A percentile compares a stretch with the other conserved stretches of the same genome.
Conservation (phyloP, 2,329 filamentous ascomycete species). For the Colletotrichum musae region DNA sequence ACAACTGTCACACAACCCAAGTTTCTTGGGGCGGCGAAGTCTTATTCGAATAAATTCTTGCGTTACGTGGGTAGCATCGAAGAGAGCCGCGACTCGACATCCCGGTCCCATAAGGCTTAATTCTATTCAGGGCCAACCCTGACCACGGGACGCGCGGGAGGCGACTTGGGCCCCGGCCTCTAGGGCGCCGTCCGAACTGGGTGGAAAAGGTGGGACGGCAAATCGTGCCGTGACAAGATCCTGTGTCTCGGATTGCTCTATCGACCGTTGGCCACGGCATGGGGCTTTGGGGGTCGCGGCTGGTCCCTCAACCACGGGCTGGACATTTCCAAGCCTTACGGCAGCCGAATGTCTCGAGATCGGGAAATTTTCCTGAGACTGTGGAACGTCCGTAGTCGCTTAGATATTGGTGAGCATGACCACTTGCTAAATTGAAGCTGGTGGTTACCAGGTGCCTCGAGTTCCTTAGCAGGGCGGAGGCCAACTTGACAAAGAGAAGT, state of each 20-base stretch:
- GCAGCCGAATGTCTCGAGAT: neutral
- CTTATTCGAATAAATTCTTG: neutral
- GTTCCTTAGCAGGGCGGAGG: no score
- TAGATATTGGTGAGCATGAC: no score
- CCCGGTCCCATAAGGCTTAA: conserved; percentile 15
- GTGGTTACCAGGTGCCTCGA: no score
- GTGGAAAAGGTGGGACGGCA: conserved; percentile 14
- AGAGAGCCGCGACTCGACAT: neutral
- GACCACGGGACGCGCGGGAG: conserved; percentile 29
- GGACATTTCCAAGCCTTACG: neutral
- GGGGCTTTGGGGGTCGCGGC: conserved; percentile 2
- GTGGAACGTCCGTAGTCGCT: neutral
- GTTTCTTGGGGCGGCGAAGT: neutral
- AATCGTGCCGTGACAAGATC: conserved; percentile 23
- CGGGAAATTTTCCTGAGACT: neutral
- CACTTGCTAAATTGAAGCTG: no score
- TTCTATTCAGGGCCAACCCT: conserved; percentile 10
- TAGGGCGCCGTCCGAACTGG: neutral
- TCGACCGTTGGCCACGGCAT: neutral
- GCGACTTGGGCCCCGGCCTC: conserved; percentile 7
- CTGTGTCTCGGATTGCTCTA: neutral
- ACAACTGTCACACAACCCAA: neutral
- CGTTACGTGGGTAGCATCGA: neutral
- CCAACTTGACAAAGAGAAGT: no score
- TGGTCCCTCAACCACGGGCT: neutral